Evolutionary conservation across 2,329 filamentous ascomycete genomes (phyloP), one percentile per base, ranked within the genome.

Genomic region (Penicillium vulpinum): DNA sequence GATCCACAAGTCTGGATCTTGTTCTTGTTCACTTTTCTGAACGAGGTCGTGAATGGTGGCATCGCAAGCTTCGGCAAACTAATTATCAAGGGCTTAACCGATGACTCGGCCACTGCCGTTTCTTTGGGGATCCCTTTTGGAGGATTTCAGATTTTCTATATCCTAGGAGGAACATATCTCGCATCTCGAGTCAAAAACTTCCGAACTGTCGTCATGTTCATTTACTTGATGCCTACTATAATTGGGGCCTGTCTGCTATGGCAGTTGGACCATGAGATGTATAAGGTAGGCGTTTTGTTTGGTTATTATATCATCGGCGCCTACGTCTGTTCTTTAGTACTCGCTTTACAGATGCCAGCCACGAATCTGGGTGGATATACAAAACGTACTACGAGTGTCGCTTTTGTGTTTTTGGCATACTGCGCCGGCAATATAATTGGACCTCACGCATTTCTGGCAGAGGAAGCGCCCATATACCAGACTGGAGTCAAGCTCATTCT

Each of bases 1-100:
- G 78, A 81, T 51, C 70, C 75, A 0, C 77, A 80, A 61, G 72
- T 80, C 7, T 79, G 77, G 76, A 67, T 80, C 1, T 58, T 79
- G 5, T 77, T 78, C 51, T 57, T 79, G 1, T 81, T 77, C 51
- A 75, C 75, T 3, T 68, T 85, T 0, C 67, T 83, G 18, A 85
- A 85, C 54, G 82, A 85, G 61, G 70, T 75, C 2, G 77, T 84
- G 60, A 71, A 71, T 31, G 69, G 85, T 78, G 83, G 82, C 0
- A 68, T 83, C 9, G 78, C 82, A 5, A 84, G 81, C 61, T 85
- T 85, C 59, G 78, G 80, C 38, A 84, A 82, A 53, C 74, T 83
- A 22, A 84, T 85, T 52, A 77, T 84, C 65, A 70, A 70, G 49
- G 68, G 68, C 11, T 54, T 71, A 16, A 83, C 83, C 54, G 77